Evolutionary conservation across 306 rosid species (phyloP).

Genomic region (Oxytropis ochrocephala): DNA sequence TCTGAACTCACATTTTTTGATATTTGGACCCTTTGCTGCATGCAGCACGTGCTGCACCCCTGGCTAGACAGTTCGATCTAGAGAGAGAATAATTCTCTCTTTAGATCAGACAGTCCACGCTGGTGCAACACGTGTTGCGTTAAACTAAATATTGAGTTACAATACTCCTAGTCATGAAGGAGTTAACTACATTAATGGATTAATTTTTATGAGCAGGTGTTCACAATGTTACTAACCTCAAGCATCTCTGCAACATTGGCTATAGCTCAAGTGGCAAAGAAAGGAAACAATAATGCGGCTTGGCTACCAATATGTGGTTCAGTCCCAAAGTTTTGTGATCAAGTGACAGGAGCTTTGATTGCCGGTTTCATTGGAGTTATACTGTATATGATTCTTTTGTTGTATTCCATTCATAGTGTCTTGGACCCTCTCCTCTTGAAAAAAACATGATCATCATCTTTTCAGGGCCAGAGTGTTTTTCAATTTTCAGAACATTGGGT

Average conservation of each 20-base stretch:
- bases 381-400: slow-evolving; percentile 37
- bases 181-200: background rate
- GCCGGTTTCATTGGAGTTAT: slow-evolving; percentile 41
- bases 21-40: too few relatives aligned
- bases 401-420: slow-evolving; percentile 45
- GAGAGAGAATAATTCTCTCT: too few relatives aligned
- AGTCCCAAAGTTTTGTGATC: slow-evolving; percentile 53
- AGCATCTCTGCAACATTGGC: slow-evolving; percentile 69
- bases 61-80: too few relatives aligned
- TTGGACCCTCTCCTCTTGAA: slow-evolving; percentile 60
- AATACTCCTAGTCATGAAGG: background rate
- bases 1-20: too few relatives aligned
- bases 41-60: too few relatives aligned
- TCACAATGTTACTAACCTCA: slow-evolving; percentile 49
- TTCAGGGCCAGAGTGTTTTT: background rate
- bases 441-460: slow-evolving; percentile 17
- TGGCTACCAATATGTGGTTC: slow-evolving; percentile 78
- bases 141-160: background rate
- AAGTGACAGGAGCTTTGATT: slow-evolving; percentile 44
- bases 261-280: slow-evolving; percentile 65
- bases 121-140: too few relatives aligned
- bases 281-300: slow-evolving; percentile 61
- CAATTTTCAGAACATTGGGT: background rate
- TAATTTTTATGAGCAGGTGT: slow-evolving; percentile 36
- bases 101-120: too few relatives aligned